A percentile compares a stretch with the other conserved stretches of the same genome.
phyloP scores from a whole-genome alignment of 371 early-diverging fungal species.

The Gilbertella persicaria region DNA sequence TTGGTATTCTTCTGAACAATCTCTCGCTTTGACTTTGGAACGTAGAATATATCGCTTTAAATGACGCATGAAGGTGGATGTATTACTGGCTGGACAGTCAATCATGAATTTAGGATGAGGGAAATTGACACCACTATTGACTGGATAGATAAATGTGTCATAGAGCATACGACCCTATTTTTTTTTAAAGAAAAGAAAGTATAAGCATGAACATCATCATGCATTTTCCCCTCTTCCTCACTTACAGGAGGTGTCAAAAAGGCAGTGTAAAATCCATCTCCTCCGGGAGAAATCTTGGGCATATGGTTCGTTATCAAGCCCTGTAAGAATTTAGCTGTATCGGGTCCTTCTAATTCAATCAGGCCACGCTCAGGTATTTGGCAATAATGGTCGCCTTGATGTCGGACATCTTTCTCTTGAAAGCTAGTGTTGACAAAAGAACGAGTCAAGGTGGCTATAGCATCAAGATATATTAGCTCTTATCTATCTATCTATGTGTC shows the following conservation, averaged over 20 bases:
- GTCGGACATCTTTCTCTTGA: constrained; percentile 20
- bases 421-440: constrained; percentile 20
- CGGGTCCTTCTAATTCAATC: constrained; percentile 71
- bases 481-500: no score
- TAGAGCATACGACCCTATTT: constrained; percentile 81
- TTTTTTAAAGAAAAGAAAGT: neutral
- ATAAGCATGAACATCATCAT: no score
- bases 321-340: constrained; percentile 82
- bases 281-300: constrained; percentile 67
- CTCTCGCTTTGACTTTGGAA: constrained; percentile 69
- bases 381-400: constrained; percentile 35
- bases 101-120: constrained; percentile 74
- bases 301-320: constrained; percentile 92
- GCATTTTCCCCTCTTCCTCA: neutral
- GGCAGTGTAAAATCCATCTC: constrained; percentile 68
- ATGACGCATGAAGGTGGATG: constrained; percentile 58
- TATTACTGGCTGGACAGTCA: constrained; percentile 67
- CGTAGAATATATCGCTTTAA: constrained; percentile 80
- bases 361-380: constrained; percentile 66
- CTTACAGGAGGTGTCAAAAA: constrained; percentile 83
- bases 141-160: constrained; percentile 89
- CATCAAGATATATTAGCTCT: no score
- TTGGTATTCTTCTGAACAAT: constrained; percentile 61
- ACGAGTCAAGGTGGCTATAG: constrained; percentile 5
- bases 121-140: constrained; percentile 62